Conservation (phyloP, 305 asterid species). For the Fraxinus platypoda region DNA sequence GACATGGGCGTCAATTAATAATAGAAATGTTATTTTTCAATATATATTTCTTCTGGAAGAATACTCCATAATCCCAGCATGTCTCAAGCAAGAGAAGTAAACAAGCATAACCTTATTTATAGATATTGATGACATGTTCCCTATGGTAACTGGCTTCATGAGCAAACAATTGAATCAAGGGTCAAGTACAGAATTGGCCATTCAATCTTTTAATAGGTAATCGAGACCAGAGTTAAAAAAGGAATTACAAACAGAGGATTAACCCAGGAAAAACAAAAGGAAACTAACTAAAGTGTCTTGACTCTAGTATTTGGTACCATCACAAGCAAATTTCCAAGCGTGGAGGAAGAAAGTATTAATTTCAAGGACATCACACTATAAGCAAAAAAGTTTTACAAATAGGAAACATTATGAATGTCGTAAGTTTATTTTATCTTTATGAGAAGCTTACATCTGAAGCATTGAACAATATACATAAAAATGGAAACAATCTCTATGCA, state of each 20-base stretch:
- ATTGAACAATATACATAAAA: not conserved
- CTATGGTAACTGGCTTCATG: not conserved
- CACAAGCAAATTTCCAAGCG: not conserved
- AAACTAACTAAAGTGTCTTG: not conserved
- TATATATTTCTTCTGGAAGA: not conserved
- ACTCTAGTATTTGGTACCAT: not conserved
- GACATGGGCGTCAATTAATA: not conserved
- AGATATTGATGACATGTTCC: not conserved
- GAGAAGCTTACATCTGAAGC: not conserved
- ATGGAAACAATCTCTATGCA: not conserved
- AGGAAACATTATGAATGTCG: too few relatives aligned
- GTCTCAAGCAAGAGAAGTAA: not conserved
- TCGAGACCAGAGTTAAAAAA: not conserved
- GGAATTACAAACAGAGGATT: not conserved
- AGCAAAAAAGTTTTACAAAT: not conserved
- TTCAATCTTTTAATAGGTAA: not conserved
- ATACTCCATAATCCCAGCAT: not conserved
- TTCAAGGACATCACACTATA: not conserved
- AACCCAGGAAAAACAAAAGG: not conserved
- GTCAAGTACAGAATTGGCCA: not conserved
- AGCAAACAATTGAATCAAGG: not conserved
- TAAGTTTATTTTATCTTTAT: too few relatives aligned
- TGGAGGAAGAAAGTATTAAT: not conserved
- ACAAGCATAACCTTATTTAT: not conserved
- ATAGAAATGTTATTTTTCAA: not conserved